Evolutionary conservation across 495 filamentous ascomycete genomes (phyloP).

Genomic region (Neurospora sp.): DNA sequence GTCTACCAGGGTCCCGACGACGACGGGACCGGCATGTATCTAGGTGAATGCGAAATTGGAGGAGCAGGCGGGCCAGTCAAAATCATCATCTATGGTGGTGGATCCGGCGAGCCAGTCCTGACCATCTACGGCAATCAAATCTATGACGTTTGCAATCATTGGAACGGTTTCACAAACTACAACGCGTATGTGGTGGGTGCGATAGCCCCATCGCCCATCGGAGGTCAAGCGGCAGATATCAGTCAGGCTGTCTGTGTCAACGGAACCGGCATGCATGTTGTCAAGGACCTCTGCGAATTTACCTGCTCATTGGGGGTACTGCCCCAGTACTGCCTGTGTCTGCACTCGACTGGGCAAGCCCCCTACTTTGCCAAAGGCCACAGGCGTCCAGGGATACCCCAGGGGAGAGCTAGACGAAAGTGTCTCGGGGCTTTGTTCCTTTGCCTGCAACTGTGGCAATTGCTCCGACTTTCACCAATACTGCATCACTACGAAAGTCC

Average conservation of each 20-base stretch:
- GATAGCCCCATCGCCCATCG: too few species aligned
- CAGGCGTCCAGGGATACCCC: too few species aligned
- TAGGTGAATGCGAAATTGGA: too few species aligned
- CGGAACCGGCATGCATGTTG: neutral
- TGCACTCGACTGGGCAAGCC: too few species aligned
- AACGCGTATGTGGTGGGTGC: too few species aligned
- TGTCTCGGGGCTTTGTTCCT: neutral
- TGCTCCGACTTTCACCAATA: neutral
- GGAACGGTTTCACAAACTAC: neutral
- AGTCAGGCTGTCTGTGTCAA: neutral
- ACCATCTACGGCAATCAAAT: neutral
- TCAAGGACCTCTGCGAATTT: neutral
- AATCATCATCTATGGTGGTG: constrained; percentile 13
- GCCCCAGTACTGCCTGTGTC: neutral
- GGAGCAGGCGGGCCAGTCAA: constrained; percentile 32
- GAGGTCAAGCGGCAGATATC: too few species aligned
- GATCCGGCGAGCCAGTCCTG: neutral
- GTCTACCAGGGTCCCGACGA: too few species aligned
- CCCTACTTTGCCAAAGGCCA: too few species aligned
- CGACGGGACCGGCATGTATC: too few species aligned
- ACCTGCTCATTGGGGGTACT: too few species aligned
- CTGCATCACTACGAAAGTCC: neutral
- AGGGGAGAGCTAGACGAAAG: too few species aligned
- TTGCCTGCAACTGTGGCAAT: constrained; percentile 2
- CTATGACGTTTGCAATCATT: too few species aligned